These are phyloP conservation scores for Magnaporthiopsis poae DNA, from an alignment of 2,329 filamentous ascomycete genomes.

Conservation along the genomic window DNA sequence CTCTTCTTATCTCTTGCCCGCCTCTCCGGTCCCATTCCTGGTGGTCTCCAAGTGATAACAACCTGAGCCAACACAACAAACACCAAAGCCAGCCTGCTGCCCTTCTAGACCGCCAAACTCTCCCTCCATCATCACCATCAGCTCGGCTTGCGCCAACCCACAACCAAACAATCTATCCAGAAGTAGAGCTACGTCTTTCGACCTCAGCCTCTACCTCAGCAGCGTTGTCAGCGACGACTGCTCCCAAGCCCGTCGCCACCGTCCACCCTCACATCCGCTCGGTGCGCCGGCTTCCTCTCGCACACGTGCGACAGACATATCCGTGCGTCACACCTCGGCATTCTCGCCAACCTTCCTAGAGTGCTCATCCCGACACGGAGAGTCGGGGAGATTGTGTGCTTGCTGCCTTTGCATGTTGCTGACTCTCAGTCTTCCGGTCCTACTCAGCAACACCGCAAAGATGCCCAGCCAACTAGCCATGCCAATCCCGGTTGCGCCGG, in stretches of 20 bases:
- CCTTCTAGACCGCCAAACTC: background rate
- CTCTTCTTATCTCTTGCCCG: background rate
- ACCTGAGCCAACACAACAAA: background rate
- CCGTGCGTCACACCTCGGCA: background rate
- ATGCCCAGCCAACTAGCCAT: conserved; percentile 37
- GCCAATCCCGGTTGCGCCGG: conserved; percentile 37
- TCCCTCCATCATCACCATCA: too few species aligned
- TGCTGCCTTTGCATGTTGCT: background rate
- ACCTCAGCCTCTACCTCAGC: background rate
- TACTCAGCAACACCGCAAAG: conserved; percentile 15
- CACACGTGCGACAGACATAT: background rate
- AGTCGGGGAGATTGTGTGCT: too few species aligned
- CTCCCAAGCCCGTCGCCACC: background rate
- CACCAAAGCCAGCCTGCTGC: background rate
- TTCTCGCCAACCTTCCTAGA: background rate
- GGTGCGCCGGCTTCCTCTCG: background rate
- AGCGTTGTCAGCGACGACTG: background rate
- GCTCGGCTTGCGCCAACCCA: too few species aligned
- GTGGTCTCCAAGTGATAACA: background rate
- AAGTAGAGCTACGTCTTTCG: background rate
- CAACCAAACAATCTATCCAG: background rate
- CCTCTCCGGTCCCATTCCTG: background rate
- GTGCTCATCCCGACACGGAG: background rate
- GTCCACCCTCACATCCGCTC: background rate
- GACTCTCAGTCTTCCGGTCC: background rate